phyloP scores from a whole-genome alignment of 2,329 filamentous ascomycete species.

The Anthostomella pinea region DNA sequence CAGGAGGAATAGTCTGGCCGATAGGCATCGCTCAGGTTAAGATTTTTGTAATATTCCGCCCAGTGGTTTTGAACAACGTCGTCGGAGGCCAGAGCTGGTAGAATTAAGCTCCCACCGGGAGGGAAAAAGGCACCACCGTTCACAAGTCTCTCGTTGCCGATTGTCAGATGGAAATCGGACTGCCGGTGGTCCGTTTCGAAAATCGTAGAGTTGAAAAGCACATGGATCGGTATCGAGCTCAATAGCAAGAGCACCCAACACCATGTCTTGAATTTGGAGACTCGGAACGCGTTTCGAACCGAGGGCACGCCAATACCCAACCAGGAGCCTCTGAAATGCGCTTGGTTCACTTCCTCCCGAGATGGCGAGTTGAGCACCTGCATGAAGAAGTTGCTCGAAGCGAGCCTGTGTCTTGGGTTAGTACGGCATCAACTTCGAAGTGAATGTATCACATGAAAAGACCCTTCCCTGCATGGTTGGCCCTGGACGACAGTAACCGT shows the following conservation, averaged over 20 bases:
- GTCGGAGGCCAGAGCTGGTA: neutral
- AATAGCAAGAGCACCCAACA: constrained; percentile 11
- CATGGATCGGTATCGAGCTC: constrained; percentile 17
- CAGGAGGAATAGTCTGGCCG: neutral
- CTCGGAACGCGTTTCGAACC: constrained; percentile 32
- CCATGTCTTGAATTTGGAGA: constrained; percentile 15
- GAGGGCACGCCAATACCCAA: constrained; percentile 42
- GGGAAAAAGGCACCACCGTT: constrained; percentile 10
- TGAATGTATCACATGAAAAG: too few species aligned
- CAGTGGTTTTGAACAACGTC: neutral
- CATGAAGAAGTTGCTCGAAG: constrained; percentile 48
- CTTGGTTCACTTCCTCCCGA: constrained; percentile 42
- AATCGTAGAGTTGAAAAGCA: constrained; percentile 15
- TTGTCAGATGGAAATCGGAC: constrained; percentile 8
- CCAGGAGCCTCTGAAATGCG: constrained; percentile 39
- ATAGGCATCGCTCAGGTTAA: too few species aligned
- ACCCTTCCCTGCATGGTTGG: too few species aligned
- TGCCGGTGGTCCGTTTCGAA: constrained; percentile 9
- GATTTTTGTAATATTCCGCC: neutral
- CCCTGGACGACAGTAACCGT: too few species aligned
- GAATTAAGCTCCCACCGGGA: constrained; percentile 9
- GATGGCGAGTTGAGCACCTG: constrained; percentile 47
- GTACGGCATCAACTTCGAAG: too few species aligned
- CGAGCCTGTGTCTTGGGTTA: constrained; percentile 23
- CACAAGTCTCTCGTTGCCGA: constrained; percentile 13